Evolutionary conservation across 2,329 filamentous ascomycete species (phyloP).

Genomic region (Mariannaea sp.): DNA sequence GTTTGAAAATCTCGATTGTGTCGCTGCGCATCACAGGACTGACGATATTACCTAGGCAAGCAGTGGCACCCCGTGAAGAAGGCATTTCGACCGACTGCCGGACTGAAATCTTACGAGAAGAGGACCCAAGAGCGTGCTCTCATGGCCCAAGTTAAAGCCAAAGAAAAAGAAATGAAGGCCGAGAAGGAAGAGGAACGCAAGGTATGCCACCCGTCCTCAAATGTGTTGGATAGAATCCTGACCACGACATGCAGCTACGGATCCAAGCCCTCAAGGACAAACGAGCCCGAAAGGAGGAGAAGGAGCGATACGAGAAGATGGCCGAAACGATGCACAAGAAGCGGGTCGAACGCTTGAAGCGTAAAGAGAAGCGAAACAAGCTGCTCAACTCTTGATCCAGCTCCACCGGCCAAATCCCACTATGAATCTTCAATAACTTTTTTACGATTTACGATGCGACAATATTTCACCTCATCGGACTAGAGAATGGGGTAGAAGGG

Average conservation of each 20-base stretch:
- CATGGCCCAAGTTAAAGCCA: conserved; percentile 80
- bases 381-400: conserved; percentile 65
- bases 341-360: conserved; percentile 88
- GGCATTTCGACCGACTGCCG: conserved; percentile 81
- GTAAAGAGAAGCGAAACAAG: conserved; percentile 96
- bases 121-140: conserved; percentile 72
- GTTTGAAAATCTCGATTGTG: conserved; percentile 49
- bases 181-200: conserved; percentile 91
- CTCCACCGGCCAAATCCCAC: neutral
- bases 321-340: conserved; percentile 98
- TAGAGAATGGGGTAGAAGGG: neutral
- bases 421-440: conserved; percentile 16
- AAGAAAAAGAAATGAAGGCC: conserved; percentile 93
- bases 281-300: conserved; percentile 87
- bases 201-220: conserved; percentile 67
- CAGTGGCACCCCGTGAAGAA: conserved; percentile 88
- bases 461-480: conserved; percentile 18
- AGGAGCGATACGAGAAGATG: conserved; percentile 89
- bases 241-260: conserved; percentile 60
- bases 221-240: conserved; percentile 8
- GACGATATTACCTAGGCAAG: conserved; percentile 68
- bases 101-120: conserved; percentile 79
- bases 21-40: conserved; percentile 9
- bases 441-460: conserved; percentile 35
- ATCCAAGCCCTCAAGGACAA: conserved; percentile 84